Base-by-base conservation (phyloP, 768 basidiomycete genomes). In the Pulveroboletus sp. region DNA sequence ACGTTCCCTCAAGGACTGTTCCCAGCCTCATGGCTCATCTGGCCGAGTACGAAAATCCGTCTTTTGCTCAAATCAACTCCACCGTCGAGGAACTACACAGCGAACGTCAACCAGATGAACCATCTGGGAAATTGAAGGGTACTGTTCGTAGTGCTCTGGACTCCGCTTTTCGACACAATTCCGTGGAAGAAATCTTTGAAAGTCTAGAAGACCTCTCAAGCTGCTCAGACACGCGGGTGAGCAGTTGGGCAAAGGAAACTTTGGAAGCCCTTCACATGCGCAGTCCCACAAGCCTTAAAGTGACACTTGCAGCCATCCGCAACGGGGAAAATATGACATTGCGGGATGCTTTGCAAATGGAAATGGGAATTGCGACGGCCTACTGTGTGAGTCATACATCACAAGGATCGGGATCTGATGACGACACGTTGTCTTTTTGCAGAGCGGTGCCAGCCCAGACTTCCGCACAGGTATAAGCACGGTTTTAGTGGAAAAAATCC, bases 221-320 rank as follows among this genome's bases (percentile, higher is more conserved):
- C 6, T 60, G 60, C 15, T 58, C 71, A 15, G 74, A 77, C 60
- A 63, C 69, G 39, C 70, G 67, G 10, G 73, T 93, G 44, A 74
- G 74, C 43, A 63, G 69, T 37, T 98, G 94, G 93, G 94, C 95
- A 6, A 67, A 71, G 50, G 66, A 77, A 49, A 92, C 93, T 4
- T 67, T 89, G 50, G 70, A 73, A 12, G 71, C 72, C 30, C 70
- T 99, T 50, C 72, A 79, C 36, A 56, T 77, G 57, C 81, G 91
- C 37, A 93, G 93, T 69, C 95, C 95, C 10, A 96, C 94, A 1
- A 93, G 92, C 58, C 76, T 97, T 57, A 90, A 89, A 65, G 86
- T 98, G 32, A 81, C 94, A n/a, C 74, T 98, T 18, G 71, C 77
- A 58, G 89, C 90, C 1, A 79, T 93, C 47, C 82, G 86, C 41